Evolutionary conservation across 345 rosid species (phyloP), one percentile per base, ranked within the genome.

Genomic region (Moricandia moricandioides): DNA sequence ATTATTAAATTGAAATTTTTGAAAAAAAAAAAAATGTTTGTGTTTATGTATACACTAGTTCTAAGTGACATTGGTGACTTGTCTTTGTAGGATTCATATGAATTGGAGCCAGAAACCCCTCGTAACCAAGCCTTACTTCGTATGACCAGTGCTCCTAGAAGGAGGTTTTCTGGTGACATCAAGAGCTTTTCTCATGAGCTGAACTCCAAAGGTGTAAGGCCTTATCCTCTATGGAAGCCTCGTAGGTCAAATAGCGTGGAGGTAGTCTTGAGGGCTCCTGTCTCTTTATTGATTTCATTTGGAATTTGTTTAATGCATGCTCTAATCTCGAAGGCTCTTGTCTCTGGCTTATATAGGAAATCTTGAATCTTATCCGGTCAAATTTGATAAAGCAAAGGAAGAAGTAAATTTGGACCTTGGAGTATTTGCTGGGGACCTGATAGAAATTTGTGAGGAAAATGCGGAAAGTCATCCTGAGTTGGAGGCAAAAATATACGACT

Each of bases 141-240:
- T 51, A 80, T 88, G 57, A 94, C 93, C 29, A 94, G 90, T 86
- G 94, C 97, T 58, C 89, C 96, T n/a, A 82, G 88, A 73, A 91
- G 85, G 88, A 88, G 88, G 84, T 82, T 84, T 78, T 91, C 90
- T 75, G 73, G 85, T 81, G 97, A 90, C 74, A 85, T 94, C 63
- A 94, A 94, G 82, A 94, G 98, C 82, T 94, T 91, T 78, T 94
- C 98, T 13, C 96, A 90, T 82, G 98, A 94, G 83, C 74, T 94
- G 49, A 90, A 88, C 76, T 94, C 96, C 18, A 94, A 94, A 84
- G 97, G 95, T 26, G 95, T 94, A 55, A 81, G 91, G 2, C 95
- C 96, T 61, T 94, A 87, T 77, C 96, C 98, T 34, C 83, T 89
- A 80, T 86, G 87, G 89, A 90, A 91, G 83, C 88, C 92, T 74